Evolutionary conservation across 345 rosid genomes (phyloP), one percentile per base, ranked within the genome.

Genomic region (Brassica nigra): DNA sequence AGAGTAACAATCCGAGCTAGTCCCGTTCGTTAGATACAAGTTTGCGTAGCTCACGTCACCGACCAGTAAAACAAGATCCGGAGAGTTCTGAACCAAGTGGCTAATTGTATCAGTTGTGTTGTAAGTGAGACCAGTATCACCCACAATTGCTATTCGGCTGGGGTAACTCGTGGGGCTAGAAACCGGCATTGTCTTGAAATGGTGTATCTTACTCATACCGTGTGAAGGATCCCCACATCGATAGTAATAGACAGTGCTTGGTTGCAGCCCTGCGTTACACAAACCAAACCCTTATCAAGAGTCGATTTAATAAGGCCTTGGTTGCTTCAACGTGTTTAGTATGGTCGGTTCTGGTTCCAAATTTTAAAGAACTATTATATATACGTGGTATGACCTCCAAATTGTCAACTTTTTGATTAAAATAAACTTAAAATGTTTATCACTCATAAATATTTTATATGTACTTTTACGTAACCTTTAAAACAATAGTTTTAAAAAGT

Each of bases 51-150:
- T 76, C 58, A 87, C 90, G 83, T 93, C 97, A 2, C 98, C 98
- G 28, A 91, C 83, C 76, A 93, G 18, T 18, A 93, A 20, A 28
- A 93, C 76, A 47, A 91, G 97, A 83, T 93, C 91, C 12, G 97
- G 98, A 74, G 81, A 62, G 74, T 91, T 93, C 62, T 69, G 82
- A 15, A 73, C 77, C 86, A 91, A 77, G 55, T 91, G 97, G 66
- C 76, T 73, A 23, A 91, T 66, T 1, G 94, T 91, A 31, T 90
- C 88, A 27, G 94, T 89, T 10, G 94, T 90, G 74, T 93, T 93
- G 69, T 93, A 93, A 3, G 94, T 93, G 15, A 93, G 91, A 37
- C 98, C 98, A 52, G 88, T 79, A 85, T 91, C 98, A 78, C 97
- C 97, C 1, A 88, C 84, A 29, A 93, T 39, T 10, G 92, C 94